These are phyloP conservation scores for Pythium apleroticum DNA, from an alignment of 352 stramenopile genomes.

Conservation along the genomic window DNA sequence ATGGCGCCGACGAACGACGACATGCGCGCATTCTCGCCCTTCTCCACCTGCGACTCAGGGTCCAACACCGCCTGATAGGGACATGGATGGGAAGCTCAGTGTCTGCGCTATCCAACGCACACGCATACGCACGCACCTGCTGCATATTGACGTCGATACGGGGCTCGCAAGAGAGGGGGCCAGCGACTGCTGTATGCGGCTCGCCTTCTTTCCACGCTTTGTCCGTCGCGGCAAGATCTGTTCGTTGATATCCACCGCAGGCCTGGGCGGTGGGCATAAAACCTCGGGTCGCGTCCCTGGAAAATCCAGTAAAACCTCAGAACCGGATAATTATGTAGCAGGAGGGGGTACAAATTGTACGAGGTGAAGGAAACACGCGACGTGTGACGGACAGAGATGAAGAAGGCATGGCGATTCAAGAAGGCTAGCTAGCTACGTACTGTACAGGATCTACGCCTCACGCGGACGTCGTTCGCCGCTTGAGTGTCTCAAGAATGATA, in stretches of 20 bases:
- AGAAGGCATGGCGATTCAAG: background rate
- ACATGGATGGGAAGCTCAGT: background rate
- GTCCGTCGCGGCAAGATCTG: background rate
- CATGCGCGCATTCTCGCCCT: slow-evolving; percentile 99
- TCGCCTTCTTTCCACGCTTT: background rate
- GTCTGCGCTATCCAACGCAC: background rate
- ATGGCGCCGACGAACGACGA: slow-evolving; percentile 99
- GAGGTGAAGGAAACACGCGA: background rate
- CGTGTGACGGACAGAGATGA: background rate
- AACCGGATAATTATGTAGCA: background rate
- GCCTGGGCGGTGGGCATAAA: background rate
- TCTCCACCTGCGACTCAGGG: background rate
- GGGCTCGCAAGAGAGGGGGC: background rate
- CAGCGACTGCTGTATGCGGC: background rate
- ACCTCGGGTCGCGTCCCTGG: background rate
- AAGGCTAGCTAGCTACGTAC: background rate
- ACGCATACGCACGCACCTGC: background rate
- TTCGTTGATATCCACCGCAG: slow-evolving; percentile 3
- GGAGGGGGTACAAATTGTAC: background rate
- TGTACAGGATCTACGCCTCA: background rate
- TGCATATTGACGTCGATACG: slow-evolving; percentile 1
- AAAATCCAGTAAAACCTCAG: background rate
- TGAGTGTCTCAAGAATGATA: slow-evolving; percentile 35
- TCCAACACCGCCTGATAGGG: background rate
- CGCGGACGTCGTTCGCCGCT: slow-evolving; percentile 26